Evolutionary conservation across 164 flowering plant species (phyloP).

Genomic region (Berberis thunbergii): DNA sequence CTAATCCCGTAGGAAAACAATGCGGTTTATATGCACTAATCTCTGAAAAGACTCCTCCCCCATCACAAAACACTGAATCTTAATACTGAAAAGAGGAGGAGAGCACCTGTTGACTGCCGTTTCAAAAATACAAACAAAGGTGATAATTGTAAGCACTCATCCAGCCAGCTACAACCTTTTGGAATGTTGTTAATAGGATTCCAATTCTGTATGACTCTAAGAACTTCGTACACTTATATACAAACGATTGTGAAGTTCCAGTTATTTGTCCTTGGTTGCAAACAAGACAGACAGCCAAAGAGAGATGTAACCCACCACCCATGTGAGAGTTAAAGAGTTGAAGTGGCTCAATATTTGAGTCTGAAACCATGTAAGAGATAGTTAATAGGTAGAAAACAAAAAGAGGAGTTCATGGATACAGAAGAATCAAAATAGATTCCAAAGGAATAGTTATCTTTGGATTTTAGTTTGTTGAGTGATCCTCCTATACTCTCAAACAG

Average conservation of each 20-base stretch:
- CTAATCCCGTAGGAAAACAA: background rate
- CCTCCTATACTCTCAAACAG: background rate
- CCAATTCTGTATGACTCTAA: background rate
- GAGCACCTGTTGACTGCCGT: conserved; percentile 9
- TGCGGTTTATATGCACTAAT: conserved; percentile 1
- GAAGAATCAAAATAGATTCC: background rate
- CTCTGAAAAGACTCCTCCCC: background rate
- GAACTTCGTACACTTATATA: background rate
- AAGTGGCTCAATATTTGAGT: background rate
- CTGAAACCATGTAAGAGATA: background rate
- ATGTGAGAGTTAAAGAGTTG: background rate
- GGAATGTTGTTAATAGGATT: conserved; percentile 4
- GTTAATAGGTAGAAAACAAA: background rate
- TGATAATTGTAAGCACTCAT: conserved; percentile 3
- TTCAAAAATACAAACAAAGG: conserved; percentile 1
- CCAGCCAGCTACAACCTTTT: conserved; percentile 6
- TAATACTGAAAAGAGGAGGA: too few relatives aligned
- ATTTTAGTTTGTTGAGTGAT: background rate
- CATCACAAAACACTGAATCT: conserved; percentile 1
- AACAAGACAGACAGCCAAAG: background rate
- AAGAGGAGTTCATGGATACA: background rate
- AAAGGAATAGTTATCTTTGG: background rate
- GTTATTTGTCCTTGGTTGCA: background rate
- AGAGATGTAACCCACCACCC: background rate
- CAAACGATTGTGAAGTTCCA: background rate